Conservation (phyloP, 371 early-diverging fungal species). For the Rhizomucor pusillus region DNA sequence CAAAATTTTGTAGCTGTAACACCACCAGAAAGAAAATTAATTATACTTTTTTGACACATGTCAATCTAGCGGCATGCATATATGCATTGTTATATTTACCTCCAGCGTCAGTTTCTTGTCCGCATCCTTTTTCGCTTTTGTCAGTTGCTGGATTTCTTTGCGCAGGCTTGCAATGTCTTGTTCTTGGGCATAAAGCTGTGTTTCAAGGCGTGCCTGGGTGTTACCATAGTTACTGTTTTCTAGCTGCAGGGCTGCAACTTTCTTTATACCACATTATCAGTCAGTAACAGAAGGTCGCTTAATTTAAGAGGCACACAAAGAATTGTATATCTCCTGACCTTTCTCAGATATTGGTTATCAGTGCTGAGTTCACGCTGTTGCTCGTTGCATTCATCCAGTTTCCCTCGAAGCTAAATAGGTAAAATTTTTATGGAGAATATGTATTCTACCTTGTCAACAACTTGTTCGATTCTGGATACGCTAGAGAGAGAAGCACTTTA, state of each 20-base stretch:
- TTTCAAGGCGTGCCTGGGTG: constrained; percentile 45
- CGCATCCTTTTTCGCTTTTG: constrained; percentile 37
- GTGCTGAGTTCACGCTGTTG: constrained; percentile 27
- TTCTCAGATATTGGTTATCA: constrained; percentile 41
- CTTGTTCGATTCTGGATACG: not conserved
- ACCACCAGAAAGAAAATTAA: not conserved
- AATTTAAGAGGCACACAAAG: too few species aligned
- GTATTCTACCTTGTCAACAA: not conserved
- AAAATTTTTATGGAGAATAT: not conserved
- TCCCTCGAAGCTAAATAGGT: constrained; percentile 27
- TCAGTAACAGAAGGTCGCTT: constrained; percentile 6
- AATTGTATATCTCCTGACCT: too few species aligned
- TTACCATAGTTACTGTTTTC: constrained; percentile 42
- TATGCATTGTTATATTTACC: constrained; percentile 16
- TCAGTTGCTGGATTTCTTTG: constrained; percentile 38
- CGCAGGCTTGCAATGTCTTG: constrained; percentile 31
- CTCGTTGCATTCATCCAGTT: constrained; percentile 27
- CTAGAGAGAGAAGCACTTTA: constrained; percentile 3
- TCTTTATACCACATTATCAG: constrained; percentile 16
- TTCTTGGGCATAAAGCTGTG: constrained; percentile 45
- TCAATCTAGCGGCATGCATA: constrained; percentile 3
- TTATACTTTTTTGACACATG: not conserved
- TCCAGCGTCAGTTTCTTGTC: constrained; percentile 39
- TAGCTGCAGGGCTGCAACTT: constrained; percentile 36
- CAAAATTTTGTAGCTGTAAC: constrained; percentile 37